Conservation (phyloP, 352 stramenopile genomes). For the Globisporangium camurandrum region DNA sequence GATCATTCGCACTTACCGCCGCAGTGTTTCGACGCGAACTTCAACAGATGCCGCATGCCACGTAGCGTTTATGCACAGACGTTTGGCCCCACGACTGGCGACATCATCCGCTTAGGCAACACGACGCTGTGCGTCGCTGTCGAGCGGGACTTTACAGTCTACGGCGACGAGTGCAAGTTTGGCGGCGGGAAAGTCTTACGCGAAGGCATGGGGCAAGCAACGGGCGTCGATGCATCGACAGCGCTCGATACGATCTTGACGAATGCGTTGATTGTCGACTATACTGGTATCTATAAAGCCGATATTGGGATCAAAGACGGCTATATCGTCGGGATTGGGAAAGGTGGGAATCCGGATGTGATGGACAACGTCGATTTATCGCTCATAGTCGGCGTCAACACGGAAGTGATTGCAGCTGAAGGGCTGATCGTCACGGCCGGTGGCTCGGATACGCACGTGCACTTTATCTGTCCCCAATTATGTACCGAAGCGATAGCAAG, state of each 20-base stretch:
- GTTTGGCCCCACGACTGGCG: constrained; percentile 92
- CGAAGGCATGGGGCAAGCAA: constrained; percentile 74
- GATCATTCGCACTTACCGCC: constrained; percentile 18
- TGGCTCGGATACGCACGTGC: constrained; percentile 94
- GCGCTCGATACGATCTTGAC: constrained; percentile 95
- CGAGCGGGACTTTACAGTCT: constrained; percentile 84
- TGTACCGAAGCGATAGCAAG: constrained; percentile 90
- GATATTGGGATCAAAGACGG: constrained; percentile 94
- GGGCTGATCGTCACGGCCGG: constrained; percentile 94
- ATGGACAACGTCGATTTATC: constrained; percentile 89
- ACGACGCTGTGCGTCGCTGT: constrained; percentile 88
- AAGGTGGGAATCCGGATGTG: constrained; percentile 96
- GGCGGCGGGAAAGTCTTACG: constrained; percentile 91
- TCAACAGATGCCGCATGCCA: constrained; percentile 44
- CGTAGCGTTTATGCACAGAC: constrained; percentile 82
- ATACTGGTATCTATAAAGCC: constrained; percentile 93
- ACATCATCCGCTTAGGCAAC: constrained; percentile 91
- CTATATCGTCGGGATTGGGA: constrained; percentile 92
- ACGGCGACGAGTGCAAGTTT: constrained; percentile 91
- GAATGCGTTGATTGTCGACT: constrained; percentile 95
- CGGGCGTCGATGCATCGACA: constrained; percentile 27
- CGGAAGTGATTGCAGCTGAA: constrained; percentile 95
- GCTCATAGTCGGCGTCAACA: constrained; percentile 89
- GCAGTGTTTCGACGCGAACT: constrained; percentile 18
- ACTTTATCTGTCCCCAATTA: constrained; percentile 96